Evolutionary conservation across 1,284 basidiomycete species (phyloP), one percentile per base, ranked within the genome.

Genomic region (Ceratobasidium sp.): DNA sequence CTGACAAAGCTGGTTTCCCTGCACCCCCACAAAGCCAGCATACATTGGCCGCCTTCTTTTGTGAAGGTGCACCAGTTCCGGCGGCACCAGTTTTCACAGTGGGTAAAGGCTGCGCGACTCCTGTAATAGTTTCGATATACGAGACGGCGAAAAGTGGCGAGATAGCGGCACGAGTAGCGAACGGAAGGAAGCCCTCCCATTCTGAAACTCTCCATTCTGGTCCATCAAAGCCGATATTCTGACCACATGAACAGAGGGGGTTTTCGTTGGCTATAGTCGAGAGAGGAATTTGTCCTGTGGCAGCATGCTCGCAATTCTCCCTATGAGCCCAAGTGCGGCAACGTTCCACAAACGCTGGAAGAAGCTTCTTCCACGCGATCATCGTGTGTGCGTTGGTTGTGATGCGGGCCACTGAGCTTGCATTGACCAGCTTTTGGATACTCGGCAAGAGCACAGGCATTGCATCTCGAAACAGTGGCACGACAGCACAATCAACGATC

Each of bases 241-340:
- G 9, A 10, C 67, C 67, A 39, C 67, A 71, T 8, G 43, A 34
- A 21, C 67, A 71, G n/a, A 71, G 28, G 3, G 45, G 55, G n/a
- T 59, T 59, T 12, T 50, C 6, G 30, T 50, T 16, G 21, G 28
- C 16, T 26, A 39, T n/a, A 9, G 41, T 23, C 2, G 67, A 36
- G 3, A 71, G 30, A 18, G 67, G 67, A 4, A 71, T 39, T 1
- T 0, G 1, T 21, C 32, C 57, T 8, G 39, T 16, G 21, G 45
- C 18, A 0, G 16, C 14, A 32, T 71, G 60, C 23, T 71, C 67
- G 55, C 67, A 71, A n/a, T 39, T 59, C 1, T 41, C 3, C 45
- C 21, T 50, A 21, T 71, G 67, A n/a, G 14, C 32, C 67, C 67
- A 71, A 18, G 67, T 71, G 1, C 67, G 41, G 21, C 57, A 59